These are phyloP conservation scores for Xylaria sp. DNA, from an alignment of 2,329 filamentous ascomycete genomes.

Conservation along the genomic window DNA sequence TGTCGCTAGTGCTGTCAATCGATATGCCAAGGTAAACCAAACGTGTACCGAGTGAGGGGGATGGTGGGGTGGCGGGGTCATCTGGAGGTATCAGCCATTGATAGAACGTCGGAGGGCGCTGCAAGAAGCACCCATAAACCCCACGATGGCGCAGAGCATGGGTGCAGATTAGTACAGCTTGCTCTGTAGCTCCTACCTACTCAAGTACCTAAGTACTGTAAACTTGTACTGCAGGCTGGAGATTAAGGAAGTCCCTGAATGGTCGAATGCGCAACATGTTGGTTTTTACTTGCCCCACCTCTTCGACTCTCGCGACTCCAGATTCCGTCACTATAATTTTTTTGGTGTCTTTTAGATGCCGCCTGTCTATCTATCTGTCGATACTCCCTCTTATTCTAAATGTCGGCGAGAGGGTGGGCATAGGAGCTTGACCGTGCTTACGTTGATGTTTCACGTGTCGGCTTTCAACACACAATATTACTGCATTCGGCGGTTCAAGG, in stretches of 20 bases:
- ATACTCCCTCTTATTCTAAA: conserved; percentile 18
- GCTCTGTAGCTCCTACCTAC: neutral
- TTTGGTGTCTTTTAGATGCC: conserved; percentile 13
- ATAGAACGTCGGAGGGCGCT: conserved; percentile 1
- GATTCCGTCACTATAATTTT: conserved; percentile 22
- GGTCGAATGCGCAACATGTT: neutral
- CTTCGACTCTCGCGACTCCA: conserved; percentile 12
- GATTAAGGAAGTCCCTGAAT: neutral
- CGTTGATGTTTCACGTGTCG: conserved; percentile 20
- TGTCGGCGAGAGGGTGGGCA: conserved; percentile 19
- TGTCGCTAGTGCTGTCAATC: too few relatives aligned
- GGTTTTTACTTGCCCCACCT: conserved; percentile 21
- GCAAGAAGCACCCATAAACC: conserved; percentile 5
- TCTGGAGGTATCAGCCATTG: conserved; percentile 15
- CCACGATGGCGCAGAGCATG: conserved; percentile 16
- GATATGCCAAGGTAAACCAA: conserved; percentile 11
- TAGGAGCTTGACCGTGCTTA: conserved; percentile 22
- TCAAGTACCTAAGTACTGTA: too few relatives aligned
- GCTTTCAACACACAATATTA: neutral
- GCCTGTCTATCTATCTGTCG: conserved; percentile 4
- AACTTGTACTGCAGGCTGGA: neutral
- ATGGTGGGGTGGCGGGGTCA: conserved; percentile 29
- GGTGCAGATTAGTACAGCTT: neutral
- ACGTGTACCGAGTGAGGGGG: conserved; percentile 32
- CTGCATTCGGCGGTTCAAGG: neutral